Conservation (phyloP, 768 basidiomycete genomes). For the Mycena amicta region DNA sequence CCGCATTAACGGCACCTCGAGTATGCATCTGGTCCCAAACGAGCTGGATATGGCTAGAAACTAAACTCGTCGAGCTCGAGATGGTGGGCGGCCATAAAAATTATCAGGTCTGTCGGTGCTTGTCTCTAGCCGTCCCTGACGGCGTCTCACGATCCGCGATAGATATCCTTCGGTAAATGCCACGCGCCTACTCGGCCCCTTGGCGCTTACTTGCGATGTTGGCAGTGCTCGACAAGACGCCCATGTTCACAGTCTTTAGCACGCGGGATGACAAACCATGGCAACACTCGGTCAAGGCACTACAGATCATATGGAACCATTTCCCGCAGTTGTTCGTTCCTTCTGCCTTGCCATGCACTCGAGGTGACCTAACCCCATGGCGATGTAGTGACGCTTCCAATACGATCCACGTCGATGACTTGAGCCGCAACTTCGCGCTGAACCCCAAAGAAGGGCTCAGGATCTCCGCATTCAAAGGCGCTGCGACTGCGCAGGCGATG, state of each 20-base stretch:
- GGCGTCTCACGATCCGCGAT: slow-evolving; percentile 1
- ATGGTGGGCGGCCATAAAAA: slow-evolving; percentile 73
- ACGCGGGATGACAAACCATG: slow-evolving; percentile 72
- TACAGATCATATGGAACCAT: slow-evolving; percentile 86
- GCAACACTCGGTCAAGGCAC: slow-evolving; percentile 79
- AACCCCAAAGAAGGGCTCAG: slow-evolving; percentile 85
- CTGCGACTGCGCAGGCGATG: slow-evolving; percentile 60
- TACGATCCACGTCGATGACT: slow-evolving; percentile 88
- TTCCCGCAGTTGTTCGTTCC: slow-evolving; percentile 75
- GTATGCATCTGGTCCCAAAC: slow-evolving; percentile 91
- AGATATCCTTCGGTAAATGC: slow-evolving; percentile 66
- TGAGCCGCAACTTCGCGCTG: slow-evolving; percentile 87
- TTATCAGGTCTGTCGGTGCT: slow-evolving; percentile 58
- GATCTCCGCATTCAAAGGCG: slow-evolving; percentile 80
- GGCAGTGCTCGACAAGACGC: slow-evolving; percentile 79
- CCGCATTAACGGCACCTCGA: slow-evolving; percentile 21
- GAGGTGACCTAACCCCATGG: no score
- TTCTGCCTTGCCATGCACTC: neutral
- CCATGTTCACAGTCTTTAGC: slow-evolving; percentile 88
- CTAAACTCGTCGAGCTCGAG: slow-evolving; percentile 82
- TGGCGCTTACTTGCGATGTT: neutral
- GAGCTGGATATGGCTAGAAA: slow-evolving; percentile 88
- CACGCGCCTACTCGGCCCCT: neutral
- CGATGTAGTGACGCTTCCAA: slow-evolving; percentile 63
- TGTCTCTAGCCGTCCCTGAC: neutral